Evolutionary conservation across 305 asterid species (phyloP), one percentile per base, ranked within the genome.

Genomic region (Fraxinus velutina): DNA sequence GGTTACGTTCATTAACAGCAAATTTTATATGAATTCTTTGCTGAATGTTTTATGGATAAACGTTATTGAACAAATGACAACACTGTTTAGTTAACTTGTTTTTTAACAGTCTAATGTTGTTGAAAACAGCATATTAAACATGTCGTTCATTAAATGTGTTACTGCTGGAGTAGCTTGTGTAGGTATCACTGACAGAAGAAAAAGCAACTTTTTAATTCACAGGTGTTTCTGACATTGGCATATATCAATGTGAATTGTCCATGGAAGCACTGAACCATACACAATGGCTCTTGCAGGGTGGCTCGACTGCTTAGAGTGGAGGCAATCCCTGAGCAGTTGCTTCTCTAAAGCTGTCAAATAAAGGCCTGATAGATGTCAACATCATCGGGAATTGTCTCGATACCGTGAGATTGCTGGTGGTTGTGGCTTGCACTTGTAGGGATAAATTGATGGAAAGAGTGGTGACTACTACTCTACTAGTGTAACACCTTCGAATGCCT

Each of bases 251-350:
- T 39, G 50, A 39, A 39, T 39, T 9, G 74, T n/a, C 94, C 92
- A 89, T 0, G 97, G 88, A 71, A 71, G 42, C 30, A 72, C 36
- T 0, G 93, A 86, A 71, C 83, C 92, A 57, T 86, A 88, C 2
- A 92, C 75, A 0, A 90, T 37, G 7, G 87, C 85, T 30, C 64
- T 87, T 19, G 82, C 36, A 1, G 85, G 84, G 36, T 29, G 1
- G 5, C 76, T 79, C 3, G 81, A 75, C 3, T 42, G 34, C 0
- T 75, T 76, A 42, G 72, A 90, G 77, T 1, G 76, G 71, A 1
- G 79, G 27, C 37, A 91, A 22, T 66, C 88, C 81, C 1, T 15
- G 42, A 1, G 87, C 44, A 6, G 83, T 73, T 44, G 86, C 50
- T 0, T 82, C 77, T 75, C 27, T 57, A 42, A 80, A 80, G 42